Evolutionary conservation across 495 filamentous ascomycete genomes (phyloP), one percentile per base, ranked within the genome.

Genomic region (Penicillium parvum): DNA sequence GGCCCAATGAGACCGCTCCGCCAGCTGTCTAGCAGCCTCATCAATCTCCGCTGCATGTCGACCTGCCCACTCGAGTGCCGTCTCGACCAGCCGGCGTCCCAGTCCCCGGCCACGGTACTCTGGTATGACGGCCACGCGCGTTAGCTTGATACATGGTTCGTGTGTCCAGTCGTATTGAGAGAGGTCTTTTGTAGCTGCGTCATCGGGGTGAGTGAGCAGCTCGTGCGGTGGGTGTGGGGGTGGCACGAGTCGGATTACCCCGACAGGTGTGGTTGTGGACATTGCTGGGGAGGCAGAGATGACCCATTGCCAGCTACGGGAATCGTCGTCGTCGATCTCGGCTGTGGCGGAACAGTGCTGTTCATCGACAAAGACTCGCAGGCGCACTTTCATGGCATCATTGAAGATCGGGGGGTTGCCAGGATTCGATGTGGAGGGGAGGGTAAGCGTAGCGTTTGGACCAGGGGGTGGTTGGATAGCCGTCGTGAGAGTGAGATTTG

Each of bases 271-370:
- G 26, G 3, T 12, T 7, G n/a, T 21, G 16, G 20, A 3, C 7
- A 34, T 7, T 15, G 27, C 14, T 2, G 22, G 22, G 25, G 38
- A 16, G 5, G 42, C 48, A 64, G 89, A 94, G 19, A 81, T 65
- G 20, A 95, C 77, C 84, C 86, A 95, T 60, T 96, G 90, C 69
- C 79, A 88, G 47, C 77, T 81, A 6, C 86, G 76, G 2, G 66
- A 14, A 60, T 97, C 91, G 60, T 96, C 88, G 2, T 63, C 63
- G 67, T 97, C 91, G 53, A 85, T 70, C 54, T 97, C 91, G 52
- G 75, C 74, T 2, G 78, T 76, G 0, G 78, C 60, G 0, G 83
- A 75, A 19, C 85, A 77, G 8, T 69, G 50, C 52, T 96, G 90
- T 61, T 95, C 90, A 15, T 73, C 43, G 10, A 90, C 78, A 62